These are phyloP conservation scores for Ceratocystis huliohia DNA, from an alignment of 2,329 filamentous ascomycete genomes.

Conservation along the genomic window DNA sequence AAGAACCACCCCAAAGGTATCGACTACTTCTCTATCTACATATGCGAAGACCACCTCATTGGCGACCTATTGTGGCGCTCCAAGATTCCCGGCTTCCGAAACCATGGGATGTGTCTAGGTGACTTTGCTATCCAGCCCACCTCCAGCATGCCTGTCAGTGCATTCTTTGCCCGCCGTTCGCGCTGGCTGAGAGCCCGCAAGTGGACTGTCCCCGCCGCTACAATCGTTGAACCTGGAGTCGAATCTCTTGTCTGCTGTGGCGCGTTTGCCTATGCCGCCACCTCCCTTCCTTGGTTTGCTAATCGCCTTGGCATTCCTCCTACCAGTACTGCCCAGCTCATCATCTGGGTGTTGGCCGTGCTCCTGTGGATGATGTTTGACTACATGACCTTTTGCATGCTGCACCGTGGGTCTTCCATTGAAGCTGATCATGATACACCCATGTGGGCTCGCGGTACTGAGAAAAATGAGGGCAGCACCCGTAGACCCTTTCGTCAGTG, in stretches of 20 bases:
- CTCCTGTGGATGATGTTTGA: conserved; percentile 62
- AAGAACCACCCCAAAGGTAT: conserved; percentile 48
- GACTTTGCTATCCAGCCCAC: conserved; percentile 87
- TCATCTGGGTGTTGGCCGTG: conserved; percentile 55
- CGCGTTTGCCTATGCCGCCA: conserved; percentile 67
- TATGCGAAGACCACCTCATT: conserved; percentile 95
- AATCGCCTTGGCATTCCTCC: conserved; percentile 40
- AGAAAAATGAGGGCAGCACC: conserved; percentile 30
- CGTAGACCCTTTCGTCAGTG: conserved; percentile 54
- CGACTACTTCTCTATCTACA: conserved; percentile 88
- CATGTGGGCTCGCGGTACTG: conserved; percentile 48
- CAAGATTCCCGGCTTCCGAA: conserved; percentile 50
- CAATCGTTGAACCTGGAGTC: conserved; percentile 82
- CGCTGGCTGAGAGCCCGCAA: conserved; percentile 90
- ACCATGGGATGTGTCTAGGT: conserved; percentile 73
- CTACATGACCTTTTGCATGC: conserved; percentile 54
- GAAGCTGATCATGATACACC: conserved; percentile 63
- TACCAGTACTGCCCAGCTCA: conserved; percentile 54
- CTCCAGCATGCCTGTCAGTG: conserved; percentile 60
- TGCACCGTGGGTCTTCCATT: conserved; percentile 62
- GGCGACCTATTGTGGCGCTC: conserved; percentile 80
- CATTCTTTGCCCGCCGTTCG: conserved; percentile 69
- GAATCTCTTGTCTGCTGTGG: conserved; percentile 75
- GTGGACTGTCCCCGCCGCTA: conserved; percentile 81
- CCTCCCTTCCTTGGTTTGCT: conserved; percentile 55